These are phyloP conservation scores for Aspergillus hortae DNA, from an alignment of 2,329 filamentous ascomycete genomes.

Conservation along the genomic window DNA sequence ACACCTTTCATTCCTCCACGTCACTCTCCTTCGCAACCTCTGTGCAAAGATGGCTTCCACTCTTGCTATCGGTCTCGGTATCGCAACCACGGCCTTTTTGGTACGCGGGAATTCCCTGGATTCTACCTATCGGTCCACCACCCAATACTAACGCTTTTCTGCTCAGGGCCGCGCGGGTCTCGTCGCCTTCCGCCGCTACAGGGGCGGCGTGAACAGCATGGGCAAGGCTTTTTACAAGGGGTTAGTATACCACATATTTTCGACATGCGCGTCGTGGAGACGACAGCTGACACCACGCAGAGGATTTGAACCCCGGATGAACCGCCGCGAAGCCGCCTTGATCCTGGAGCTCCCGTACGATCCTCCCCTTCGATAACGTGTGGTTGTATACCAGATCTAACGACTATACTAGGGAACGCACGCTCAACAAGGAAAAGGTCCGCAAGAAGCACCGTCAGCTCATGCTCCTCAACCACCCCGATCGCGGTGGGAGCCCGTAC, in stretches of 20 bases:
- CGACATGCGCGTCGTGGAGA: not conserved
- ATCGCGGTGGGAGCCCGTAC: conserved; percentile 94
- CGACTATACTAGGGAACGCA: conserved; percentile 64
- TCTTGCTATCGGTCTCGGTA: conserved; percentile 43
- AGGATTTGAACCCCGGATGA: conserved; percentile 97
- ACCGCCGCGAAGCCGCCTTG: conserved; percentile 79
- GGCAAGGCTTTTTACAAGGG: conserved; percentile 97
- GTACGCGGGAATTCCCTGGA: conserved; percentile 49
- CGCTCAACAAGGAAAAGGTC: conserved; percentile 85
- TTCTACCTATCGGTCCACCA: not conserved
- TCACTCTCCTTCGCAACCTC: conserved; percentile 5
- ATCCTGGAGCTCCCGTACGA: conserved; percentile 85
- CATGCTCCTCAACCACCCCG: conserved; percentile 97
- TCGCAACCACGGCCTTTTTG: conserved; percentile 67
- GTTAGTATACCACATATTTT: conserved; percentile 19
- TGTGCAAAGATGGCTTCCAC: conserved; percentile 39
- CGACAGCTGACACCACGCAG: conserved; percentile 20
- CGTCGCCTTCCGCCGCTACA: conserved; percentile 79
- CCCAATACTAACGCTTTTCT: conserved; percentile 15
- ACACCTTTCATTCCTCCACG: conserved; percentile 11
- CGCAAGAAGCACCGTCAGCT: conserved; percentile 92
- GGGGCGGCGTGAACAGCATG: conserved; percentile 65
- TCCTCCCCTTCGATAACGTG: not conserved
- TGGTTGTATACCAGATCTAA: conserved; percentile 6
- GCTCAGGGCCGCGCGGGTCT: conserved; percentile 83